Evolutionary conservation across 2,329 filamentous ascomycete genomes (phyloP), one percentile per base, ranked within the genome.

Genomic region (Malbranchea zuffiana): DNA sequence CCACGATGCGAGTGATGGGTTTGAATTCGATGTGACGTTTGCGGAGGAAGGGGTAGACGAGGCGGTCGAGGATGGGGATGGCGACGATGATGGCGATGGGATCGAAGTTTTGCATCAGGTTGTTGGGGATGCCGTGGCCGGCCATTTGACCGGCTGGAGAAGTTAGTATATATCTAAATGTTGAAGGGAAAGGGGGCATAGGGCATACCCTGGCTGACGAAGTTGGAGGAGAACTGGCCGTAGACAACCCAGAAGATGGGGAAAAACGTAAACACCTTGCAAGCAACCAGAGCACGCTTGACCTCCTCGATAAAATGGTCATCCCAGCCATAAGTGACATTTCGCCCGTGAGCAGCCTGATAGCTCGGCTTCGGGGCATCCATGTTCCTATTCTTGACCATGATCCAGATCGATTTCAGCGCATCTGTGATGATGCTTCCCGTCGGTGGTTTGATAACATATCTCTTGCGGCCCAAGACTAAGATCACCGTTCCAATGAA

Each of bases 51-150:
- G 82, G 82, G 59, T 85, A 87, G 40, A 86, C 48, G 24, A 77
- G 10, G 16, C 65, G 66, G 51, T 86, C 80, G 46, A 77, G 71
- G 43, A 86, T 60, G 3, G 80, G 80, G 32, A 85, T 80, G 57
- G 85, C 72, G 51, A 86, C 75, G 48, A 87, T 72, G 44, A 86
- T 73, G 16, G 78, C 73, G 45, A 87, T 74, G 4, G 82, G 80
- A 56, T 86, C 78, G 24, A 87, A 64, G 60, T 83, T 84, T 55
- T 77, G 71, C 48, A 86, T 72, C 38, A 86, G 63, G 52, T 87
- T 81, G 64, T 86, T 86, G 50, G 82, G 82, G 2, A 83, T 69
- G 20, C 80, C 79, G 51, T 79, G 66, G 2, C 78, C 71, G 34
- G 69, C 49, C 79, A 74, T 73, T 42, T 65, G 65, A n/a, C 61